A percentile compares a stretch with the other conserved stretches of the same genome.
phyloP scores from a whole-genome alignment of 257 asterid genomes.

The Primulina tabacum region DNA sequence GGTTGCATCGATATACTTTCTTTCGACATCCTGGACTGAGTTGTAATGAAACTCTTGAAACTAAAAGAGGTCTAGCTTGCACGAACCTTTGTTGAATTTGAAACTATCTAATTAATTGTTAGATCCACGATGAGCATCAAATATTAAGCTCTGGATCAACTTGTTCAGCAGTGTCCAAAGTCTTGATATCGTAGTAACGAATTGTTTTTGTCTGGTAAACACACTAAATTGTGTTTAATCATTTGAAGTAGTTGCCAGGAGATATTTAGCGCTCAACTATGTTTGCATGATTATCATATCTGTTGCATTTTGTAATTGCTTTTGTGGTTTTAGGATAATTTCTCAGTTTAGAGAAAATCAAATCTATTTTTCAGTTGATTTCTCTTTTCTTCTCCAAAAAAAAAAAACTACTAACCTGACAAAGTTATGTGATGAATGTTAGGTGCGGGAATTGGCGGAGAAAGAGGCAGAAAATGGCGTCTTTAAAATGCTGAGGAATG shows the following conservation, averaged over 20 bases:
- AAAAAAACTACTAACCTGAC: constrained; percentile 4
- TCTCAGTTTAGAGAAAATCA: neutral
- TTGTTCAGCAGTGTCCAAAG: constrained; percentile 12
- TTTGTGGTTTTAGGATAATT: constrained; percentile 4
- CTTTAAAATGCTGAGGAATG: constrained; percentile 86
- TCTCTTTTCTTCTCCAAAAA: neutral
- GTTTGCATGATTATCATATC: constrained; percentile 20
- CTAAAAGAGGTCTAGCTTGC: neutral
- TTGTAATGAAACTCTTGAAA: neutral
- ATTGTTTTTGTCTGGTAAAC: constrained; percentile 11
- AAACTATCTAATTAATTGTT: constrained; percentile 10
- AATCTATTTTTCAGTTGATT: constrained; percentile 10
- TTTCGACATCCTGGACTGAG: neutral
- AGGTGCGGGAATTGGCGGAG: constrained; percentile 97
- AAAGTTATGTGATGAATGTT: constrained; percentile 27
- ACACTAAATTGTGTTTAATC: constrained; percentile 15
- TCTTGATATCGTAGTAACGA: constrained; percentile 10
- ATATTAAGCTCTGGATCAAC: constrained; percentile 7
- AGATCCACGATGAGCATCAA: neutral
- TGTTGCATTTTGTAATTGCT: constrained; percentile 7
- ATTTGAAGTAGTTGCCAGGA: constrained; percentile 24
- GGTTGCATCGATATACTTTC: neutral
- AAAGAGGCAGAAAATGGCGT: constrained; percentile 92
- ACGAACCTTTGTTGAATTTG: constrained; percentile 14
- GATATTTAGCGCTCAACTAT: neutral